Conservation (phyloP, 2,329 filamentous ascomycete genomes). For the Shiraia bambusicola region DNA sequence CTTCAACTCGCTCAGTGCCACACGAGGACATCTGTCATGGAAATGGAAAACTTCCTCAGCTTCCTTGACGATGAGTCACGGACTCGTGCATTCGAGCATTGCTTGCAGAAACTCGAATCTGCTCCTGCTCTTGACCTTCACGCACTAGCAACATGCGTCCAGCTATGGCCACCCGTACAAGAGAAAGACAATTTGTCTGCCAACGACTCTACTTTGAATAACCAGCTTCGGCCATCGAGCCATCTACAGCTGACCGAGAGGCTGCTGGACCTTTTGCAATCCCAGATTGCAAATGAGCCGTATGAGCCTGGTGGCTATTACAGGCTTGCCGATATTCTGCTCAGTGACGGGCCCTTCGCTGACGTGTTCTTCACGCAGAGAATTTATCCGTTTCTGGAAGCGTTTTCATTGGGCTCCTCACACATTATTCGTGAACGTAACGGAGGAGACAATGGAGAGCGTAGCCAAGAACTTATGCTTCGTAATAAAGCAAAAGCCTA, state of each 20-base stretch:
- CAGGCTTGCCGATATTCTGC: slow-evolving; percentile 26
- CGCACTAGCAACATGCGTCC: slow-evolving; percentile 23
- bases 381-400: slow-evolving; percentile 4
- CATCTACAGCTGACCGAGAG: slow-evolving; percentile 3
- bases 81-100: slow-evolving; percentile 24
- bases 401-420: slow-evolving; percentile 4
- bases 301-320: slow-evolving; percentile 23
- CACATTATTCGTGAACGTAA: not conserved
- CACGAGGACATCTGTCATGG: slow-evolving; percentile 4
- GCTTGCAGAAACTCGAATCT: slow-evolving; percentile 21
- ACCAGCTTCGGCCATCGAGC: not conserved
- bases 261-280: slow-evolving; percentile 20
- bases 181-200: slow-evolving; percentile 2
- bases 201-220: not conserved
- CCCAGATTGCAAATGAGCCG: slow-evolving; percentile 15
- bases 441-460: not conserved
- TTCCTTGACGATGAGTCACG: slow-evolving; percentile 25
- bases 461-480: slow-evolving; percentile 5
- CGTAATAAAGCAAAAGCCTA: slow-evolving; percentile 15
- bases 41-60: slow-evolving; percentile 22
- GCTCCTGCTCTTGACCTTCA: slow-evolving; percentile 20
- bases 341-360: slow-evolving; percentile 19
- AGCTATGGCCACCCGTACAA: slow-evolving; percentile 15
- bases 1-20: slow-evolving; percentile 5
- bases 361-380: slow-evolving; percentile 12